Evolutionary conservation across 176 grass and related monocot genomes (phyloP).

Genomic region (Hordeum marinum): DNA sequence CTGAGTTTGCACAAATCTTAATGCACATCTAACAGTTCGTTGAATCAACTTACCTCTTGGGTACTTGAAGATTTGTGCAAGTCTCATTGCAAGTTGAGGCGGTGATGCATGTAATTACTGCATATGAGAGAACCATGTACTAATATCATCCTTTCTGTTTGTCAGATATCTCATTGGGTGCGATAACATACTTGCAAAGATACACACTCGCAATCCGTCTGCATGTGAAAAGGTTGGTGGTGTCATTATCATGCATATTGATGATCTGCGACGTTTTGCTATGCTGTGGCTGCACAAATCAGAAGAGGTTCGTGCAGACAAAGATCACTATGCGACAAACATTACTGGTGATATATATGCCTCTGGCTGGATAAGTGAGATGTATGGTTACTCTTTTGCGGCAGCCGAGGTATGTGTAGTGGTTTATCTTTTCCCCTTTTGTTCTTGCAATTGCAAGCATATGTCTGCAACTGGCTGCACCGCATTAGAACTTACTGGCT

Average conservation of each 20-base stretch:
- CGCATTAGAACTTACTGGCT: not conserved
- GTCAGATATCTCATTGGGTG: constrained; percentile 96
- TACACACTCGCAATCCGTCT: constrained; percentile 84
- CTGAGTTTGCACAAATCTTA: not conserved
- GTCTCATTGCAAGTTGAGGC: not conserved
- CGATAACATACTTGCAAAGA: constrained; percentile 87
- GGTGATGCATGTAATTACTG: not conserved
- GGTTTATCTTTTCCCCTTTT: constrained; percentile 20
- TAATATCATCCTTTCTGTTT: constrained; percentile 27
- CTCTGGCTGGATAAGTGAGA: constrained; percentile 98
- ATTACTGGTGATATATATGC: constrained; percentile 94
- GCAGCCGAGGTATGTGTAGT: constrained; percentile 76
- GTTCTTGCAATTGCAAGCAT: constrained; percentile 7
- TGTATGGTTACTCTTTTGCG: constrained; percentile 97
- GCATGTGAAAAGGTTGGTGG: constrained; percentile 97
- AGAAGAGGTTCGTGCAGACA: constrained; percentile 89
- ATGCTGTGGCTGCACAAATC: constrained; percentile 93
- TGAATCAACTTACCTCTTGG: not conserved
- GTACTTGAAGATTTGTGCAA: constrained; percentile 14
- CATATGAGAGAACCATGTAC: not conserved
- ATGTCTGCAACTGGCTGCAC: not conserved
- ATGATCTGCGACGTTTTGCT: constrained; percentile 83
- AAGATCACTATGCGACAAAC: constrained; percentile 91
- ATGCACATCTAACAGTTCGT: not conserved
- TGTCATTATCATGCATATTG: constrained; percentile 99